Evolutionary conservation across 2,329 filamentous ascomycete species (phyloP), one percentile per base, ranked within the genome.

Genomic region (Trichoderma sp.): DNA sequence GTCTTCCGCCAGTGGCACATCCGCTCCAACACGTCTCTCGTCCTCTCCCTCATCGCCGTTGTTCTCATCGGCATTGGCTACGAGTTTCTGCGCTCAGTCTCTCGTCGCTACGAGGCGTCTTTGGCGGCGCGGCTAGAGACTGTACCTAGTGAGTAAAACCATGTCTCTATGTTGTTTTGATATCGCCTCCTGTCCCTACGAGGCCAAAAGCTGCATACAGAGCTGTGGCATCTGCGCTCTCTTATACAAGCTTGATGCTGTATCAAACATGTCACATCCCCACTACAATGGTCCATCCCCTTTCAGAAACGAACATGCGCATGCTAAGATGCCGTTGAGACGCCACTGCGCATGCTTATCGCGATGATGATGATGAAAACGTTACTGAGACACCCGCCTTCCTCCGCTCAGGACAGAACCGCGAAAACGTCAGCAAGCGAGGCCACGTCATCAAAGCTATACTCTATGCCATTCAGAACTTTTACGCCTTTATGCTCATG

Each of bases 401-500:
- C 82, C 83, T 89, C 83, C 86, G 87, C 84, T 84, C 91, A 97
- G 93, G 93, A 84, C 91, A 92, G 81, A 89, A 86, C 79, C 88
- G 89, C 80, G 84, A 82, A 74, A 84, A 85, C 74, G 85, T 88
- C 74, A 88, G 89, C 81, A 88, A 90, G 82, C 89, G 88, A 78
- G 91, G 90, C 66, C 94, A 93, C 82, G 80, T 97, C 73, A 84
- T 93, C 81, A 95, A 97, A 86, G 93, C 93, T 32, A 82, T 88
- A 36, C 84, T 99, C 71, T 99, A 99, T 84, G 95, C 91, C 24
- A 82, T 96, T 66, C 96, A 99, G 85, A 97, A 96, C 76, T 98
- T 98, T 82, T 99, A 99, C 82, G 97, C 95, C 61, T 98, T 99
- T 79, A 98, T 99, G 87, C 95, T 99, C 80, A 99, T 99, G 96